A percentile compares a stretch with the other conserved stretches of the same genome.
Evolutionary conservation across 345 rosid genomes (phyloP).

Genomic region (Melaleuca alternifolia): DNA sequence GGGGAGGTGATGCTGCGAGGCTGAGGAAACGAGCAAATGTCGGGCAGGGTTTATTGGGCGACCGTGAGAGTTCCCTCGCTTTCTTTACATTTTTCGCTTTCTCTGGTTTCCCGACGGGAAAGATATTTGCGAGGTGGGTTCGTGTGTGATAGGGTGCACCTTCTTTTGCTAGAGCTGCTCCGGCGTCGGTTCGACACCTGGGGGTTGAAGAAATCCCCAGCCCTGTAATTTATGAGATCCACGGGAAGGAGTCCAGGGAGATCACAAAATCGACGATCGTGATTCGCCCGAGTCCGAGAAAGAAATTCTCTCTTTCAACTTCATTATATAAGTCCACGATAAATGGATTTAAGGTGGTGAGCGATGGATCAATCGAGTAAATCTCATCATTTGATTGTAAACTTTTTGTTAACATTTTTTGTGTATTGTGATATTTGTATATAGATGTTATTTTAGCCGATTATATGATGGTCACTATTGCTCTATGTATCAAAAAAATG

Average conservation of each 20-base stretch:
- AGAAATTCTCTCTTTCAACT: background rate
- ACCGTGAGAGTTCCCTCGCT: background rate
- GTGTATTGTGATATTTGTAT: background rate
- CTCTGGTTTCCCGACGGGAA: background rate
- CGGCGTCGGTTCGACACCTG: background rate
- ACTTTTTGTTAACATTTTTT: background rate
- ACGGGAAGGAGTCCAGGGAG: background rate
- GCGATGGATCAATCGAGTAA: background rate
- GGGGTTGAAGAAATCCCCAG: background rate
- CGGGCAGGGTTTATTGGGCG: background rate
- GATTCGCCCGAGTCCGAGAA: background rate
- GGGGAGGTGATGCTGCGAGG: background rate
- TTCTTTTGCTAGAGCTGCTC: background rate
- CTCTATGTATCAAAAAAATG: too few relatives aligned
- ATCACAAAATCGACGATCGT: background rate
- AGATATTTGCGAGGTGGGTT: background rate
- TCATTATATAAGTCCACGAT: fast-evolving
- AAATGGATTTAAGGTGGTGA: background rate
- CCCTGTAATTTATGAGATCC: background rate
- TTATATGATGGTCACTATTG: fast-evolving
- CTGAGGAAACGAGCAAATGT: background rate
- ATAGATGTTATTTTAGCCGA: fast-evolving
- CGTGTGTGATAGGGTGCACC: background rate
- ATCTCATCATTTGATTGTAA: background rate
- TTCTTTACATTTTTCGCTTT: background rate